Percentiles rank a stretch among this genome's conserved stretches.
phyloP scores from a whole-genome alignment of 768 basidiomycete genomes.

The Leucocoprinus leucothites region DNA sequence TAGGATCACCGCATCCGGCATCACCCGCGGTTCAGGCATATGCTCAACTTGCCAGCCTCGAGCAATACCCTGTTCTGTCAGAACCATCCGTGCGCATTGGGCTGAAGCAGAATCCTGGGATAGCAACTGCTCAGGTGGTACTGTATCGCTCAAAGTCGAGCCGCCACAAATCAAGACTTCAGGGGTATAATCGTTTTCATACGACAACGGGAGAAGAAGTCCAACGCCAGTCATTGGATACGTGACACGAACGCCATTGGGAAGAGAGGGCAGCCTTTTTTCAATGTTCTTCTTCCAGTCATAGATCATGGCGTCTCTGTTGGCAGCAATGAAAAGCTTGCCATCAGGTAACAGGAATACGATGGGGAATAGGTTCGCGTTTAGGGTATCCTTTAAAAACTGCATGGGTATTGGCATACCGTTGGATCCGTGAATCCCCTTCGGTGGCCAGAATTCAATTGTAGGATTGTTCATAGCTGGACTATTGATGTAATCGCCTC shows the following conservation, averaged over 20 bases:
- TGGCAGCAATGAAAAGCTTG: conserved; percentile 72
- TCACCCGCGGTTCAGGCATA: conserved; percentile 71
- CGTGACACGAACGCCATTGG: conserved; percentile 76
- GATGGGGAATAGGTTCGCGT: conserved; percentile 82
- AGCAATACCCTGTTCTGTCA: conserved; percentile 62
- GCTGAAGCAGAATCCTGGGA: conserved; percentile 71
- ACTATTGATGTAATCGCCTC: conserved; percentile 87
- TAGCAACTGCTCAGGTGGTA: conserved; percentile 58
- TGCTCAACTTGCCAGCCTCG: conserved; percentile 72
- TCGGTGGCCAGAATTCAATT: conserved; percentile 80
- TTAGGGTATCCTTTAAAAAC: conserved; percentile 69
- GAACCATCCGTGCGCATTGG: conserved; percentile 68
- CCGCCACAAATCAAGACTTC: conserved; percentile 80
- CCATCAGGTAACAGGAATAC: conserved; percentile 71
- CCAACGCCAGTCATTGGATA: conserved; percentile 82
- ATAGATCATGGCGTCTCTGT: conserved; percentile 77
- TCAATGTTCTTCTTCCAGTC: conserved; percentile 68
- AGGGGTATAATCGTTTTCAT: conserved; percentile 57
- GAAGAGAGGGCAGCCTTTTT: conserved; percentile 59
- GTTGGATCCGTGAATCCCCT: conserved; percentile 61
- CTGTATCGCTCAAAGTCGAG: conserved; percentile 59
- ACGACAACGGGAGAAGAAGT: conserved; percentile 67
- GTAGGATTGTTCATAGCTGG: conserved; percentile 79
- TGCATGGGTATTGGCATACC: conserved; percentile 63
- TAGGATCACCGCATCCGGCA: conserved; percentile 80